Evolutionary conservation across 176 grass and related monocot species (phyloP).

Genomic region (Pontederia crassipes): DNA sequence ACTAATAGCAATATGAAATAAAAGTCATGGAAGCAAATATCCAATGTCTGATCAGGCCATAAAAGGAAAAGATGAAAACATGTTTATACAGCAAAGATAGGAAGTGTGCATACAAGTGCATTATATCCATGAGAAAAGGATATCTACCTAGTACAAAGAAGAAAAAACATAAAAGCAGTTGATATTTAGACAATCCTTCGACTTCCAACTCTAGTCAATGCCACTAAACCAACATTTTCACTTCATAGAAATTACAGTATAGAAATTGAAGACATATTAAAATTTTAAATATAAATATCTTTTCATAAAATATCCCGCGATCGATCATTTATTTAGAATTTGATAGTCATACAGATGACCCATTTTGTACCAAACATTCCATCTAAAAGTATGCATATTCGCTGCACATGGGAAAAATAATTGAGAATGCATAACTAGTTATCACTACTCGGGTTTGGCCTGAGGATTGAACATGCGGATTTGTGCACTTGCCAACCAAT

Average conservation of each 20-base stretch:
- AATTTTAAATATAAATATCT: neutral
- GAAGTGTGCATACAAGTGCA: neutral
- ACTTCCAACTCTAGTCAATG: slow-evolving; percentile 77
- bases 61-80: neutral
- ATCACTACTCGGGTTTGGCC: neutral
- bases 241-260: slow-evolving; percentile 3
- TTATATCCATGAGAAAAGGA: neutral
- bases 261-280: neutral
- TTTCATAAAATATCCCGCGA: neutral
- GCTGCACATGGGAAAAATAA: slow-evolving; percentile 30
- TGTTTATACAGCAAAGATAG: slow-evolving; percentile 3
- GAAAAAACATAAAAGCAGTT: slow-evolving; percentile 85
- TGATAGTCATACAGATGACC: slow-evolving; percentile 89
- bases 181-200: slow-evolving; percentile 70
- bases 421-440: slow-evolving; percentile 4
- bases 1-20: too few species aligned
- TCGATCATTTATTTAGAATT: slow-evolving; percentile 5
- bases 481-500: slow-evolving; percentile 71
- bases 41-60: neutral
- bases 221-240: slow-evolving; percentile 77
- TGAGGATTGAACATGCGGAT: neutral
- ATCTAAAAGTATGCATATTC: slow-evolving; percentile 75
- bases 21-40: too few species aligned
- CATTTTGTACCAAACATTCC: slow-evolving; percentile 79
- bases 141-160: slow-evolving; percentile 73